Conservation (phyloP, 148 eudicot genomes). For the Fagopyrum homotropicum region DNA sequence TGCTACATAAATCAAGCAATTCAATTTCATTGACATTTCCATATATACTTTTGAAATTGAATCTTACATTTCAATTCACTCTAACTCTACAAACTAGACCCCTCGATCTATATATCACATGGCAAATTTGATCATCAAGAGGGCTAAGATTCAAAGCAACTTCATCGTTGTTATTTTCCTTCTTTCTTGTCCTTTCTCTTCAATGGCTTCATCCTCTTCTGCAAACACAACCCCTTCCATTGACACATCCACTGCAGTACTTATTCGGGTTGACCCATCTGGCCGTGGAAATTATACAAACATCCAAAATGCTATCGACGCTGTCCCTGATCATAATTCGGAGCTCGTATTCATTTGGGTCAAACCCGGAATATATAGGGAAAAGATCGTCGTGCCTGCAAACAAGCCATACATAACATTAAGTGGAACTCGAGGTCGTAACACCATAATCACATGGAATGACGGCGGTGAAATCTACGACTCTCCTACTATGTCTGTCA, state of each 20-base stretch:
- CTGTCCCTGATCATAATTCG: constrained; percentile 52
- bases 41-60: neutral
- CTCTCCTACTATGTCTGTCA: constrained; percentile 42
- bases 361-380: constrained; percentile 81
- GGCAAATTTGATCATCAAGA: neutral
- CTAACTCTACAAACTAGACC: neutral
- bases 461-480: constrained; percentile 44
- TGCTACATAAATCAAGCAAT: neutral
- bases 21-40: neutral
- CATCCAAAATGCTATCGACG: constrained; percentile 69
- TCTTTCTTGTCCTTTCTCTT: neutral
- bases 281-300: constrained; percentile 52
- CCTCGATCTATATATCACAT: neutral
- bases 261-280: constrained; percentile 62
- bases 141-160: neutral
- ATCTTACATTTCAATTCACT: neutral
- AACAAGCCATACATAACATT: constrained; percentile 73
- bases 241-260: constrained; percentile 50
- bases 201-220: constrained; percentile 6
- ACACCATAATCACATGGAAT: constrained; percentile 58
- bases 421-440: constrained; percentile 51
- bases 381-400: constrained; percentile 59
- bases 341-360: constrained; percentile 53
- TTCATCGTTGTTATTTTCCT: neutral
- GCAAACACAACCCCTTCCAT: constrained; percentile 1